Conservation (phyloP, 345 rosid species). For the Toxicodendron radicans region DNA sequence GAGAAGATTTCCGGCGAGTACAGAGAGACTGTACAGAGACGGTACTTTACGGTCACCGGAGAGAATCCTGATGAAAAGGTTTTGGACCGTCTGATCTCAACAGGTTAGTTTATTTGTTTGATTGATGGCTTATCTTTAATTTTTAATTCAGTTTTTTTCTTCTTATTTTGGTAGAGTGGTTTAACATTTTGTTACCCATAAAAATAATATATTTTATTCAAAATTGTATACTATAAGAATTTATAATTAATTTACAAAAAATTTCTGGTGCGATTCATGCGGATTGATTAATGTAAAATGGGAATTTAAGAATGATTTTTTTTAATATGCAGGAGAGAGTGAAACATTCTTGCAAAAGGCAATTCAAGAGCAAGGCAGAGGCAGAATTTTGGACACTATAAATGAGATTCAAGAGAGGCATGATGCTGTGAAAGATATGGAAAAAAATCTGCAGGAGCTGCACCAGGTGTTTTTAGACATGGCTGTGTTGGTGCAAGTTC, state of each 20-base stretch:
- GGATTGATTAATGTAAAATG: no score
- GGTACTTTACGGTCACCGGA: conserved; percentile 91
- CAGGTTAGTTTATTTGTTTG: conserved; percentile 46
- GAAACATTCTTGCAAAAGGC: conserved; percentile 88
- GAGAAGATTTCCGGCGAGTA: conserved; percentile 74
- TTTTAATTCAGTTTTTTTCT: no score
- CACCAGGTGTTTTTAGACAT: conserved; percentile 91
- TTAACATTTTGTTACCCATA: no score
- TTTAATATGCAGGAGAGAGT: conserved; percentile 66
- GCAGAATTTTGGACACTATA: conserved; percentile 68
- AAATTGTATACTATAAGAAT: no score
- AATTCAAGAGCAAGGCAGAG: conserved; percentile 91
- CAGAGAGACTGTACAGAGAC: conserved; percentile 87
- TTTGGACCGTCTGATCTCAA: conserved; percentile 81
- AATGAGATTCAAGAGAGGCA: conserved; percentile 89
- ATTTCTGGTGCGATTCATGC: no score
- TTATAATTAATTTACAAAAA: no score
- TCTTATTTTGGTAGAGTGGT: no score
- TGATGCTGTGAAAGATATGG: conserved; percentile 78
- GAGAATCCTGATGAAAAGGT: conserved; percentile 83
- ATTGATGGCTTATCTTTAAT: not conserved
- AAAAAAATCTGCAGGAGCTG: conserved; percentile 75
- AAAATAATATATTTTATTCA: no score
- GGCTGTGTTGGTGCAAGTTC: conserved; percentile 78
- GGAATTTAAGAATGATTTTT: not conserved